These are phyloP conservation scores for Podila epigama DNA, from an alignment of 192 early-diverging fungal species.

Conservation along the genomic window DNA sequence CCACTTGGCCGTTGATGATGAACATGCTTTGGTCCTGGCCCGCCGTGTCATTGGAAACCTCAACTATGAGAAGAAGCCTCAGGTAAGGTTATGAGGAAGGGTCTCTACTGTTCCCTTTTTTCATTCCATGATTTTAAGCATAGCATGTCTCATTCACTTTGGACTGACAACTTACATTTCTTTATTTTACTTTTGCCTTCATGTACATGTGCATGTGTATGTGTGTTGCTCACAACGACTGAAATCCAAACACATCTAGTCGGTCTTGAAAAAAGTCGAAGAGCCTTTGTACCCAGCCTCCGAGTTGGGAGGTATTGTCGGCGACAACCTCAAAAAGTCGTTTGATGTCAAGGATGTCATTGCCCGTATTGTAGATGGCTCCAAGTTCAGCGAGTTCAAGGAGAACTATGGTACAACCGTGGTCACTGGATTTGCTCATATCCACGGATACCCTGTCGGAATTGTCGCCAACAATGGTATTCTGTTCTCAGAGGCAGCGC, in stretches of 20 bases:
- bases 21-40: conserved; percentile 85
- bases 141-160: too few species aligned
- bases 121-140: too few species aligned
- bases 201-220: too few species aligned
- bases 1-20: conserved; percentile 87
- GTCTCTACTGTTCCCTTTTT: conserved; percentile 8
- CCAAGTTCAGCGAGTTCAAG: conserved; percentile 93
- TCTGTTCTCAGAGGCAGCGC: conserved; percentile 90
- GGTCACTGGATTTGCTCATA: conserved; percentile 90
- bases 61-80: conserved; percentile 76
- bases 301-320: conserved; percentile 95
- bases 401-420: conserved; percentile 88
- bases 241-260: conserved; percentile 16
- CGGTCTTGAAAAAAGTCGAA: conserved; percentile 62
- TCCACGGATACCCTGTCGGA: conserved; percentile 91
- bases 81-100: conserved; percentile 41
- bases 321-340: conserved; percentile 86
- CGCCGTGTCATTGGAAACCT: conserved; percentile 87
- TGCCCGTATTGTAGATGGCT: conserved; percentile 93
- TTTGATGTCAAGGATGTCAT: conserved; percentile 94
- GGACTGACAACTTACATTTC: not conserved
- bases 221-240: not conserved
- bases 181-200: not conserved
- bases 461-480: conserved; percentile 97
- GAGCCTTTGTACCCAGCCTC: conserved; percentile 80